Base-by-base conservation (phyloP, 2,329 filamentous ascomycete species). In the Xylaria sp. region DNA sequence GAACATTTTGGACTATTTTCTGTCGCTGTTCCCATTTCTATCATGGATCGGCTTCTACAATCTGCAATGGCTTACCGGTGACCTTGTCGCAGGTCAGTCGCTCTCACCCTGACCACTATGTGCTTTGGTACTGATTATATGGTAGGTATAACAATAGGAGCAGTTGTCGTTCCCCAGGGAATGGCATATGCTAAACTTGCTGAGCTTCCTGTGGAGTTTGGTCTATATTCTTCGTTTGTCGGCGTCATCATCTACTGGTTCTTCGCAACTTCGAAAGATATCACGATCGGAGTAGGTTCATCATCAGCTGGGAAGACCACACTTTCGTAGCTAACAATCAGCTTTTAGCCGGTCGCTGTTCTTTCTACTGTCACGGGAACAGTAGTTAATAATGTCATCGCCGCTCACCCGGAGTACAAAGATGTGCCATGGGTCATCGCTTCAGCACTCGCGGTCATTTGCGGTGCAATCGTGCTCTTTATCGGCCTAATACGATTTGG, bases 181-280 rank as follows among this genome's bases (percentile, higher is more conserved):
- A 98, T 98, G 95, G 94, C 95, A 0, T 98, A 98, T 81, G 94
- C 95, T 36, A 85, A 90, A 70, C 86, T 98, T 31, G 95, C 95
- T 54, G 87, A 91, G 69, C 86, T 98, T n/a, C 86, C 89, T 0
- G 88, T 91, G 6, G 86, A 98, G 78, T 98, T 91, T 77, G 95
- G 95, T 62, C 87, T 98, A 0, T 97, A 97, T 81, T 96, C 95
- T 0, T 98, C 95, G 0, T 98, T 99, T 78, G 96, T 98, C 87
- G 96, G 95, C 60, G 94, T 97, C 18, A 80, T 97, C 71, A 86
- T 97, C 70, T 99, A 99, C 82, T 98, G 95, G 95, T 92, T 98
- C 78, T 98, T 98, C 77, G 96, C 94, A 41, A 99, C 96, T 0
- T 98, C 95, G 15, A 99, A 98, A 79, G 95, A 99, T 80, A 98